Conservation (phyloP, 106 monocot genomes). For the Cymbidium sinense region DNA sequence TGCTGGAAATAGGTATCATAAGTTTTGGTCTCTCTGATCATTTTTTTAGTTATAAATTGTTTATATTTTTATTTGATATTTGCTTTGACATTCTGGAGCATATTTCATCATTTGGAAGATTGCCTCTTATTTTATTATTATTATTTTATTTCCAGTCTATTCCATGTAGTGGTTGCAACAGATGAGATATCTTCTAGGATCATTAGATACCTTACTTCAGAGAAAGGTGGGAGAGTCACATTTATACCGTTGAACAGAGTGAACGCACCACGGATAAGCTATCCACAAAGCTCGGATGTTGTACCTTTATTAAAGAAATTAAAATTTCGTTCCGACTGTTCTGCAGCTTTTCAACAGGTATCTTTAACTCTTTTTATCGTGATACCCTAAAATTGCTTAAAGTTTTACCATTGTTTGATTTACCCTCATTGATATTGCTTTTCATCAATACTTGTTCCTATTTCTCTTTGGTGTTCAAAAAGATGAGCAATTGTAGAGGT, state of each 20-base stretch:
- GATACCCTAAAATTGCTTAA: background rate
- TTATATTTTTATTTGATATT: background rate
- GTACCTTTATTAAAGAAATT: constrained; percentile 81
- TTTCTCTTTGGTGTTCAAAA: background rate
- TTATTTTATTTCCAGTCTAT: constrained; percentile 57
- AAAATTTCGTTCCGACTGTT: constrained; percentile 48
- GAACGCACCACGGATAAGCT: constrained; percentile 52
- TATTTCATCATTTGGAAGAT: background rate
- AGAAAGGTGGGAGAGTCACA: constrained; percentile 95
- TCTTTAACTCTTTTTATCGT: constrained; percentile 3
- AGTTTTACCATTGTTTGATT: background rate
- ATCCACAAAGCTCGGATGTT: constrained; percentile 80
- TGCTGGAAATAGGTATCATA: constrained; percentile 85
- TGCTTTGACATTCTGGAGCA: background rate
- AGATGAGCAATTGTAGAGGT: background rate
- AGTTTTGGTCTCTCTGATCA: background rate
- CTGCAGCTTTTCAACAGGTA: constrained; percentile 84
- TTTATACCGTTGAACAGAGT: constrained; percentile 96
- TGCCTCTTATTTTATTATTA: background rate
- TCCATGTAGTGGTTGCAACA: constrained; percentile 90
- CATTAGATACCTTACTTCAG: constrained; percentile 69
- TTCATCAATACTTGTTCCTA: background rate
- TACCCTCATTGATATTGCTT: background rate
- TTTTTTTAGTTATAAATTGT: background rate
- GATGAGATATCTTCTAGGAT: constrained; percentile 88